These are phyloP conservation scores for Aurantiochytrium sp. DNA, from an alignment of 108 stramenopile species.

Conservation along the genomic window DNA sequence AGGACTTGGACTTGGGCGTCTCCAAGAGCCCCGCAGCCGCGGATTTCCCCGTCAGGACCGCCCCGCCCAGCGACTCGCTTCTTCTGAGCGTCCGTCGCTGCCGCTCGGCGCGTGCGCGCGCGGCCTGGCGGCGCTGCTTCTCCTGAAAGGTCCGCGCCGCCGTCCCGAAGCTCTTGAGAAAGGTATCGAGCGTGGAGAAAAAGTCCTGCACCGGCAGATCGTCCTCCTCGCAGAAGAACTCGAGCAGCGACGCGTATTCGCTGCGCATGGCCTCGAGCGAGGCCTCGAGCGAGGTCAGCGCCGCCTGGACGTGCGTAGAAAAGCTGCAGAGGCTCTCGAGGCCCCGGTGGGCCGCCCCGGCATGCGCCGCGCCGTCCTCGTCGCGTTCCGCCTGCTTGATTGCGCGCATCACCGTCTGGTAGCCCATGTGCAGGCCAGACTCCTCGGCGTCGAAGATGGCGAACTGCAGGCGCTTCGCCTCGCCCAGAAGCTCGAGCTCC, in stretches of 20 bases:
- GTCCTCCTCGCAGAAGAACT: background rate
- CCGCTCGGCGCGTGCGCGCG: background rate
- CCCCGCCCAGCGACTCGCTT: background rate
- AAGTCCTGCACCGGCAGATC: slow-evolving; percentile 3
- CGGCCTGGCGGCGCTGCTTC: background rate
- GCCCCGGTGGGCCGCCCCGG: no score
- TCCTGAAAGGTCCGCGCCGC: background rate
- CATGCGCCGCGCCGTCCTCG: no score
- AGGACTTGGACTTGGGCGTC: background rate
- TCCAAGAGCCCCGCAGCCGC: background rate
- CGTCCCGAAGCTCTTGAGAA: background rate
- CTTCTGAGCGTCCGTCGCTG: background rate
- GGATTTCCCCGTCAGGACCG: background rate
- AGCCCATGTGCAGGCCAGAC: background rate
- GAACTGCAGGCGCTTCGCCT: background rate
- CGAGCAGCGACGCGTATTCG: background rate
- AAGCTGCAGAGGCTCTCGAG: background rate
- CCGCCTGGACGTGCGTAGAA: background rate
- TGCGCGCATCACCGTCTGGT: background rate
- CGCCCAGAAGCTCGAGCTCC: background rate
- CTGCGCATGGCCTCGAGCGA: background rate
- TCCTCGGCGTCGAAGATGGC: background rate
- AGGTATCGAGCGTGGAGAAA: background rate
- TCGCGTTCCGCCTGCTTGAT: background rate
- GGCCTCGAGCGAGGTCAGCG: background rate